A percentile compares a stretch with the other conserved stretches of the same genome.
These are phyloP conservation scores for Aspergillus uvarum DNA, from an alignment of 2,329 filamentous ascomycete species.

Conservation along the genomic window DNA sequence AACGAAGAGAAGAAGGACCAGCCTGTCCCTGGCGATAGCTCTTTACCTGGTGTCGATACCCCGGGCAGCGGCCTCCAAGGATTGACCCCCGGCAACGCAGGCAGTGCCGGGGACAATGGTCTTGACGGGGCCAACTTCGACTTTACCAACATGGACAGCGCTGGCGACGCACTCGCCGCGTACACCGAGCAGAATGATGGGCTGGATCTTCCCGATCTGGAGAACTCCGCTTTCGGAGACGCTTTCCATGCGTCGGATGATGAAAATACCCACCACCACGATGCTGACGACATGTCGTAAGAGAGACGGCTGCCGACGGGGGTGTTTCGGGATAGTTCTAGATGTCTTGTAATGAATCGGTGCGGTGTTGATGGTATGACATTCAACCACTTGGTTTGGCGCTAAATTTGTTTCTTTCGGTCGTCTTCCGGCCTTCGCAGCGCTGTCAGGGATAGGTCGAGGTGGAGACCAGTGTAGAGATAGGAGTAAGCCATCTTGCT, in stretches of 20 bases:
- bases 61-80: slow-evolving; percentile 27
- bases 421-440: neutral
- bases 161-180: slow-evolving; percentile 67
- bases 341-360: slow-evolving; percentile 13
- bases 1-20: slow-evolving; percentile 57
- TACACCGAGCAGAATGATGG: slow-evolving; percentile 61
- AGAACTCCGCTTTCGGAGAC: slow-evolving; percentile 80
- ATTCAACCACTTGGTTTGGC: slow-evolving; percentile 12
- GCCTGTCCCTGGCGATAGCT: slow-evolving; percentile 10
- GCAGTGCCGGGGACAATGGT: slow-evolving; percentile 27
- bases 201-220: slow-evolving; percentile 62
- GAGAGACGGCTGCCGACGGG: slow-evolving; percentile 1
- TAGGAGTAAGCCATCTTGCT: neutral
- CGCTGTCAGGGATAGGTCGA: neutral
- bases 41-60: slow-evolving; percentile 14
- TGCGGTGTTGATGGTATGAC: slow-evolving; percentile 19
- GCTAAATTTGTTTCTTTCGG: slow-evolving; percentile 9
- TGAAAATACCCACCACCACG: slow-evolving; percentile 42
- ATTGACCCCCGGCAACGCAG: slow-evolving; percentile 25
- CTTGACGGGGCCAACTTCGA: slow-evolving; percentile 45
- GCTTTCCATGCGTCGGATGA: slow-evolving; percentile 67
- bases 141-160: slow-evolving; percentile 59
- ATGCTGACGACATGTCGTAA: slow-evolving; percentile 43
- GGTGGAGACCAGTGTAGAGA: neutral
- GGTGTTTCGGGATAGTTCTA: slow-evolving; percentile 14